Evolutionary conservation across 331 rosid species (phyloP).

Genomic region (Arachis monticola): DNA sequence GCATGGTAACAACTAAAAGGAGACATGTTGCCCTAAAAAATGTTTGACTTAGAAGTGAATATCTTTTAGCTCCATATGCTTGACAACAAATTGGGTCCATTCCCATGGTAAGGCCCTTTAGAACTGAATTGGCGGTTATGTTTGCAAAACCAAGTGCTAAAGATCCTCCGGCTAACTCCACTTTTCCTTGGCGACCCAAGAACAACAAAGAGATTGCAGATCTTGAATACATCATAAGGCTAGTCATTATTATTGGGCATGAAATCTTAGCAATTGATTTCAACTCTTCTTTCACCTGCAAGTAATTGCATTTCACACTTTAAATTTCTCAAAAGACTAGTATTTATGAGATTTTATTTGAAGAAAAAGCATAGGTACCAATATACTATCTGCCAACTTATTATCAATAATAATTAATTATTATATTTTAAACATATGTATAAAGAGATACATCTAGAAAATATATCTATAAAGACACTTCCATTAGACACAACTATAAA

Average conservation of each 20-base stretch:
- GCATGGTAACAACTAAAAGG: slow-evolving; percentile 71
- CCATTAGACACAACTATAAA: too few species aligned
- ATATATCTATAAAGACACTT: too few species aligned
- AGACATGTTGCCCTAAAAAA: slow-evolving; percentile 70
- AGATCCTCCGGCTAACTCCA: slow-evolving; percentile 91
- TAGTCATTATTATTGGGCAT: slow-evolving; percentile 72
- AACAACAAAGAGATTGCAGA: slow-evolving; percentile 80
- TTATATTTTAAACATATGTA: too few species aligned
- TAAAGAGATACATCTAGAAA: too few species aligned
- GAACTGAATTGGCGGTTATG: slow-evolving; percentile 78
- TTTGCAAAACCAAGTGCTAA: slow-evolving; percentile 83
- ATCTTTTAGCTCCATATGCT: slow-evolving; percentile 89
- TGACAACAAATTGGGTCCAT: slow-evolving; percentile 99
- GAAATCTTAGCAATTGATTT: slow-evolving; percentile 61
- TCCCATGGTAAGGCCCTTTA: slow-evolving; percentile 79
- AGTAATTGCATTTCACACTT: slow-evolving; percentile 30
- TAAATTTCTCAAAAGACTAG: too few species aligned
- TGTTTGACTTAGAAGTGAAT: slow-evolving; percentile 76
- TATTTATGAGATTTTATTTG: too few species aligned
- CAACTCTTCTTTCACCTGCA: slow-evolving; percentile 82
- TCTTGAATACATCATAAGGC: slow-evolving; percentile 71
- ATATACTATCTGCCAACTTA: too few species aligned
- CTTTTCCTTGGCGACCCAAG: slow-evolving; percentile 83
- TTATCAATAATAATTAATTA: too few species aligned
- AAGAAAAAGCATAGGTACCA: too few species aligned